phyloP scores from a whole-genome alignment of 2,329 filamentous ascomycete genomes.

The Aulographum hederae region DNA sequence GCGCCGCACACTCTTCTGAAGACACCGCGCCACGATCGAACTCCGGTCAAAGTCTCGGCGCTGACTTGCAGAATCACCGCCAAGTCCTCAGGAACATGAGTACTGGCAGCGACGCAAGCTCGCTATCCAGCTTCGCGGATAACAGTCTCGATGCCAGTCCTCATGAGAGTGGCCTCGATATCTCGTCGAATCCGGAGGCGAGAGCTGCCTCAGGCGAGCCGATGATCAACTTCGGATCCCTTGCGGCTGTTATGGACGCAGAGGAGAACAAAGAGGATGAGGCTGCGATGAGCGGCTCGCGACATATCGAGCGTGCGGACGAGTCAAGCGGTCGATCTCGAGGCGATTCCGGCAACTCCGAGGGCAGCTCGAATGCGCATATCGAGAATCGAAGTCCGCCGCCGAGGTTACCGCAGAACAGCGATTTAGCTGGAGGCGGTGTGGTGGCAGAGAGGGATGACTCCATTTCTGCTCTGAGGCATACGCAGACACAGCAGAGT shows the following conservation, averaged over 20 bases:
- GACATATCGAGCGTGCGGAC: too few relatives aligned
- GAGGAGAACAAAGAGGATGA: constrained; percentile 2
- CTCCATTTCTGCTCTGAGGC: too few relatives aligned
- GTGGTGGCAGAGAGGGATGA: too few relatives aligned
- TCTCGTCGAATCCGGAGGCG: constrained; percentile 29
- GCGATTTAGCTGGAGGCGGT: too few relatives aligned
- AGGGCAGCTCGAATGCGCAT: too few relatives aligned
- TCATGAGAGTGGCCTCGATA: constrained; percentile 35
- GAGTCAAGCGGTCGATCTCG: too few relatives aligned
- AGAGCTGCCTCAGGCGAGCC: constrained; percentile 44
- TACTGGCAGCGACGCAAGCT: constrained; percentile 71
- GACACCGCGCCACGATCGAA: constrained; percentile 9
- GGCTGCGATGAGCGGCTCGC: too few relatives aligned
- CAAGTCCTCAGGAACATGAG: constrained; percentile 70
- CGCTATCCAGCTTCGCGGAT: constrained; percentile 58
- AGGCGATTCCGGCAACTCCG: too few relatives aligned
- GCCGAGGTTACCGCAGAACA: too few relatives aligned
- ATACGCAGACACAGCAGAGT: constrained; percentile 5
- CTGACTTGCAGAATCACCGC: constrained; percentile 24
- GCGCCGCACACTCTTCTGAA: constrained; percentile 8
- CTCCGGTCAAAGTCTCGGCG: constrained; percentile 17
- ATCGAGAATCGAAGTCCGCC: too few relatives aligned
- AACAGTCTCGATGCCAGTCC: constrained; percentile 25
- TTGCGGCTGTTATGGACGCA: constrained; percentile 55
- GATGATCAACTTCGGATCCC: constrained; percentile 79